Conservation (phyloP, 2,329 filamentous ascomycete species). For the Cladosporium oxysporum region DNA sequence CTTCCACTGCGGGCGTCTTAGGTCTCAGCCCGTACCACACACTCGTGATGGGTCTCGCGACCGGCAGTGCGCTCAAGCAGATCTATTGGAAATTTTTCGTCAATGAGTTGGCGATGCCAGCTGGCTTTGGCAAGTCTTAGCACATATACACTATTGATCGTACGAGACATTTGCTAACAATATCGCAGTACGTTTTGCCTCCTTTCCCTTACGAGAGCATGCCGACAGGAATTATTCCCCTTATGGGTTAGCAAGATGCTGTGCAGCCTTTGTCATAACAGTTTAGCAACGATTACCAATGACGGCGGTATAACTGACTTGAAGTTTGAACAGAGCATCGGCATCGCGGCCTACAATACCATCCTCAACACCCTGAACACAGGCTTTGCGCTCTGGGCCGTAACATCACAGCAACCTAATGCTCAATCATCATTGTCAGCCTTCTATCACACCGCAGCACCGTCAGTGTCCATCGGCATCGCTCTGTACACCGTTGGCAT, state of each 20-base stretch:
- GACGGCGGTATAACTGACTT: too few species aligned
- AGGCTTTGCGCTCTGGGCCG: constrained; percentile 27
- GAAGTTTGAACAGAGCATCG: neutral
- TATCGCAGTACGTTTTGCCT: constrained; percentile 41
- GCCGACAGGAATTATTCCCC: too few species aligned
- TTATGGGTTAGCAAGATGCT: too few species aligned
- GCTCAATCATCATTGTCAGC: constrained; percentile 18
- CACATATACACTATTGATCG: neutral
- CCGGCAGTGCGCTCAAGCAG: constrained; percentile 29
- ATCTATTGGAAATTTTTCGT: constrained; percentile 33
- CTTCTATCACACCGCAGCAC: constrained; percentile 19
- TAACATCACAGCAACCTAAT: constrained; percentile 25
- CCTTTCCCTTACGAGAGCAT: too few species aligned
- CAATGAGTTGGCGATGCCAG: constrained; percentile 25
- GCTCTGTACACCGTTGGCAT: constrained; percentile 27
- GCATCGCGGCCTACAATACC: constrained; percentile 29
- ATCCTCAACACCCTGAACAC: constrained; percentile 30
- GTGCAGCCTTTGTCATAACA: too few species aligned
- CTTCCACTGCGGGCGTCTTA: constrained; percentile 2
- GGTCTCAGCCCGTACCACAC: constrained; percentile 29
- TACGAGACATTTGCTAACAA: neutral
- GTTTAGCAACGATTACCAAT: too few species aligned
- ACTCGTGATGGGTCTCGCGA: constrained; percentile 28
- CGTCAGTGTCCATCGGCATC: constrained; percentile 24
- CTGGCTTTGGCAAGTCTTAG: constrained; percentile 15